Percentiles rank a stretch among this genome's conserved stretches.
Conservation (phyloP, 2,329 filamentous ascomycete species). For the Pseudogymnoascus sp. region DNA sequence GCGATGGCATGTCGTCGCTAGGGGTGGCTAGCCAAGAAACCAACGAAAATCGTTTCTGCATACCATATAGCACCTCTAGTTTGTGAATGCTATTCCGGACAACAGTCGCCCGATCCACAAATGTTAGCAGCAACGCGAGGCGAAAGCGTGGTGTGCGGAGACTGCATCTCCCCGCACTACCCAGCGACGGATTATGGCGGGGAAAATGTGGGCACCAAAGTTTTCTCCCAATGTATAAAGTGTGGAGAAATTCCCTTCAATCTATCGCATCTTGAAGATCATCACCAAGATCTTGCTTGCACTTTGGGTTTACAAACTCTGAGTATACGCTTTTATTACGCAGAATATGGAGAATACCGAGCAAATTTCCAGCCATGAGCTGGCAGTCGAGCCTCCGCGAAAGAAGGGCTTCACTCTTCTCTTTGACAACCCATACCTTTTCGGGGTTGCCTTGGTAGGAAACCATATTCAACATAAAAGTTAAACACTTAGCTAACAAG, state of each 20-base stretch:
- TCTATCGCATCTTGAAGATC: neutral
- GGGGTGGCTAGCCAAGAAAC: neutral
- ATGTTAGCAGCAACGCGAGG: neutral
- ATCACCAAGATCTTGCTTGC: neutral
- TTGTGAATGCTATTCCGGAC: neutral
- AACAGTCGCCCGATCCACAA: constrained; percentile 6
- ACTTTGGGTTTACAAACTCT: neutral
- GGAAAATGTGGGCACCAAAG: neutral
- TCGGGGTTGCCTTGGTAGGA: constrained; percentile 31
- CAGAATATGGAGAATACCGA: neutral
- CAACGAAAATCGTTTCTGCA: neutral
- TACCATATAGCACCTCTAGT: neutral
- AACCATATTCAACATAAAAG: neutral
- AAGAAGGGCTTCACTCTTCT: constrained; percentile 5
- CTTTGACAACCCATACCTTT: constrained; percentile 29
- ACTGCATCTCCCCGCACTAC: constrained; percentile 1
- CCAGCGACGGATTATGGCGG: neutral
- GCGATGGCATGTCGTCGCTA: neutral
- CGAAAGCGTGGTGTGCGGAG: neutral
- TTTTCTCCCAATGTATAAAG: neutral
- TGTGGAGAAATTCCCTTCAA: constrained; percentile 1
- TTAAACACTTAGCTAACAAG: neutral
- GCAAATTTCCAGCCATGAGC: neutral
- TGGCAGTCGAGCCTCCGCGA: neutral
- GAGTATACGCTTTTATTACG: neutral